Evolutionary conservation across 352 stramenopile species (phyloP), one percentile per base, ranked within the genome.

Genomic region (Salisapilia sapeloensis): DNA sequence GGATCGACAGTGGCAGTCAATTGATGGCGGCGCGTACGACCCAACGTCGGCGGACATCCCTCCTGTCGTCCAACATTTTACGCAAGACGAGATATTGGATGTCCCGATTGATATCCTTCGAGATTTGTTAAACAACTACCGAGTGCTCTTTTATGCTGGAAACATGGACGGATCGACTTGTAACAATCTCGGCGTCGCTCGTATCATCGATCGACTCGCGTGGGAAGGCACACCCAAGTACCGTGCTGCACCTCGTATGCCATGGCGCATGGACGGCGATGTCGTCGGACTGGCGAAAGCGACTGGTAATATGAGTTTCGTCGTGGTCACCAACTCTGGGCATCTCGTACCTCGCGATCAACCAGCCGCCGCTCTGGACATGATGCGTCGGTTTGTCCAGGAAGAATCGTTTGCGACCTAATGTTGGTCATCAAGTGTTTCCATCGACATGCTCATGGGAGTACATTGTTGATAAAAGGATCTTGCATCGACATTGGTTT

Each of bases 101-200:
- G 61, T 87, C 5, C 54, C 71, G 8, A 82, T 84, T 38, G 57
- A 62, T 28, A 62, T 79, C 14, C 75, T 84, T 35, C 67, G 70
- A 24, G 65, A 80, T 37, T 35, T 87, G 41, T 40, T 87, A 33
- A 61, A 87, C 51, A 72, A 75, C 29, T 87, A 87, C 61, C 71
- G 79, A 38, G 75, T 83, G 25, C 56, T 87, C 10, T 87, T 84
- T 24, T 87, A 83, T 36, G 71, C 71, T 0, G 71, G 71, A 46
- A 87, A 87, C 37, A 83, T 87, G 66, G 71, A 87, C 40, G 67
- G 71, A 29, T 87, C 71, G 19, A 17, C 63, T 29, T 82, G 65
- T 50, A 87, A 87, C 46, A 81, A 81, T 40, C 52, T 87, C 16
- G 71, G 71, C 18, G 50, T 87, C 11, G 55, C 58, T 1, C 71